Evolutionary conservation across 139 green algal genomes (phyloP).

Genomic region (Dunaliella primolecta): DNA sequence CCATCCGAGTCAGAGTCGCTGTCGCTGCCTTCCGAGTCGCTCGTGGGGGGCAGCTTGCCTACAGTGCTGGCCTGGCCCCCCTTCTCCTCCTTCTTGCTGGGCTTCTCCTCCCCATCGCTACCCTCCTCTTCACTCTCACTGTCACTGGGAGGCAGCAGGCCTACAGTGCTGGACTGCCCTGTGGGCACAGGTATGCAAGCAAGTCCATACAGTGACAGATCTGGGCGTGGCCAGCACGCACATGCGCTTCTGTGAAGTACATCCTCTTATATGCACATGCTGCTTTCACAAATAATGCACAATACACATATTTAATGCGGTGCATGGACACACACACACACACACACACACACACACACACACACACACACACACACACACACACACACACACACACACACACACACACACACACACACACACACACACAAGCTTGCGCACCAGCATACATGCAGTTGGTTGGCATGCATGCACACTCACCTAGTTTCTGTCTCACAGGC

Average conservation of each 20-base stretch:
- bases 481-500: not conserved
- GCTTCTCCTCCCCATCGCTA: constrained; percentile 37
- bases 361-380: no score
- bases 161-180: constrained; percentile 58
- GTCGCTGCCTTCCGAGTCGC: constrained; percentile 11
- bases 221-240: no score
- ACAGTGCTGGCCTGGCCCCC: constrained; percentile 9
- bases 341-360: no score
- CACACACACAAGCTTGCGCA: no score
- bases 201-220: no score
- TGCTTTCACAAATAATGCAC: no score
- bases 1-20: constrained; percentile 22
- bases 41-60: constrained; percentile 17
- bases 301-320: no score
- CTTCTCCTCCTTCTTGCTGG: constrained; percentile 18
- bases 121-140: constrained; percentile 48
- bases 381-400: no score
- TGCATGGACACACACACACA: no score
- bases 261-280: no score
- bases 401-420: no score
- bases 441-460: not conserved
- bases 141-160: constrained; percentile 73
- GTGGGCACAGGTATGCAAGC: not conserved
- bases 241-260: no score
- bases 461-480: not conserved